phyloP scores from a whole-genome alignment of 257 asterid species.

The Capsicum baccatum region DNA sequence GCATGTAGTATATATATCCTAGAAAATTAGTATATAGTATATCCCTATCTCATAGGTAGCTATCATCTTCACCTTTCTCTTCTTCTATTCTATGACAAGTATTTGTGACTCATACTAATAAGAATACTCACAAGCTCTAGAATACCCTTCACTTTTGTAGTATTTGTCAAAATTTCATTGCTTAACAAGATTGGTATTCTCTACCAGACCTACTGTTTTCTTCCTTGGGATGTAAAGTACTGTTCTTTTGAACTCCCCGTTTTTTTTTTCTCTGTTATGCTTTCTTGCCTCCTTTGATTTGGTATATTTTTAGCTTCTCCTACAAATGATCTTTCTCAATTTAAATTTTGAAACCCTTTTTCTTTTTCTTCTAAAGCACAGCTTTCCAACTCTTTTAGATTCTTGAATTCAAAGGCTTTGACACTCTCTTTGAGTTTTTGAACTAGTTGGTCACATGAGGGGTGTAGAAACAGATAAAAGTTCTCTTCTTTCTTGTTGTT shows the following conservation, averaged over 20 bases:
- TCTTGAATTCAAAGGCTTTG: not conserved
- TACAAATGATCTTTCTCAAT: slow-evolving; percentile 21
- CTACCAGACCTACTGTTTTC: not conserved
- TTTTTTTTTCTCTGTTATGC: slow-evolving; percentile 22
- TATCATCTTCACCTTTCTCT: not conserved
- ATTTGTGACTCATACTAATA: not conserved
- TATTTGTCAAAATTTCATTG: not conserved
- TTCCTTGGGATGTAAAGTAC: slow-evolving; percentile 27
- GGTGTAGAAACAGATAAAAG: not conserved
- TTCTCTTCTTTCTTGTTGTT: not conserved
- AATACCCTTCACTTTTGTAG: not conserved
- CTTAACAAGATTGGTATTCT: slow-evolving; percentile 28
- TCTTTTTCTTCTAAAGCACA: slow-evolving; percentile 5
- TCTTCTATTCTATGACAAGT: not conserved
- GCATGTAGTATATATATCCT: not conserved
- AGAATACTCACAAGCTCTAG: not conserved
- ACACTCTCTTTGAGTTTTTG: not conserved
- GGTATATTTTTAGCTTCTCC: slow-evolving; percentile 29
- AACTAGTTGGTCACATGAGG: not conserved
- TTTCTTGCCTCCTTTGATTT: slow-evolving; percentile 31
- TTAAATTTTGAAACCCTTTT: slow-evolving; percentile 20
- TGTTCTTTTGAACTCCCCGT: not conserved
- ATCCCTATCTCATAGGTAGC: not conserved
- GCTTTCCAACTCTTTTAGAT: not conserved
- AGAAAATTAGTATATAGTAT: not conserved